These are phyloP conservation scores for Nigrospora osmanthi DNA, from an alignment of 2,329 filamentous ascomycete genomes.

Conservation along the genomic window DNA sequence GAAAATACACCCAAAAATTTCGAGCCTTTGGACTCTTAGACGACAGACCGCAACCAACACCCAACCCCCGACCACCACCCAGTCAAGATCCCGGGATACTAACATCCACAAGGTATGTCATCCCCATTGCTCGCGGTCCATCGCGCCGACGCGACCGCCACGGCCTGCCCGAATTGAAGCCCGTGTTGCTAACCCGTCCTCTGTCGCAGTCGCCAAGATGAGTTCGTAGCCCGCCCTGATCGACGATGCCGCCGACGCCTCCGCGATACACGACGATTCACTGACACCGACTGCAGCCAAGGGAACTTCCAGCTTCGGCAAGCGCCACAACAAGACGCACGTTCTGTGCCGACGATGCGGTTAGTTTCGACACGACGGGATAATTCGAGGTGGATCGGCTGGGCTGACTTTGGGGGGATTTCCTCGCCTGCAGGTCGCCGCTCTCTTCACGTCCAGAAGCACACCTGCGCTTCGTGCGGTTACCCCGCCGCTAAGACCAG, in stretches of 20 bases:
- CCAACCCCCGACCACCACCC: background rate
- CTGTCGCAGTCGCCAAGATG: constrained; percentile 13
- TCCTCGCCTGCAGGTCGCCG: constrained; percentile 63
- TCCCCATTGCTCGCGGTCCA: no score
- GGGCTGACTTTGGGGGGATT: constrained; percentile 14
- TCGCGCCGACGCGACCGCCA: no score
- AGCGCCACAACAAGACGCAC: constrained; percentile 96
- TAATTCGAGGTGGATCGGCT: constrained; percentile 3
- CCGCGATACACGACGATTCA: constrained; percentile 6
- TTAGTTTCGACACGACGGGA: constrained; percentile 48
- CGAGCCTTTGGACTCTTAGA: background rate
- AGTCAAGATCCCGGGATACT: constrained; percentile 1
- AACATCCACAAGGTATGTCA: constrained; percentile 2
- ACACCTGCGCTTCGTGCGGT: constrained; percentile 90
- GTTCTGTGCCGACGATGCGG: constrained; percentile 97
- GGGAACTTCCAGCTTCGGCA: constrained; percentile 28
- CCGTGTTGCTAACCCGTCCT: background rate
- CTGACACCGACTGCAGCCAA: constrained; percentile 23
- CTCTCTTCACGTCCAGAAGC: constrained; percentile 99
- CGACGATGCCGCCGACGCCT: constrained; percentile 4
- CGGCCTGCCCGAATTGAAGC: no score
- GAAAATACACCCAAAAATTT: constrained; percentile 2
- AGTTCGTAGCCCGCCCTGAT: constrained; percentile 16
- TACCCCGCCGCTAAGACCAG: constrained; percentile 96
- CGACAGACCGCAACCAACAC: background rate